Percentiles rank a stretch among this genome's conserved stretches.
phyloP scores from a whole-genome alignment of 2,329 filamentous ascomycete genomes.

The Ascochyta pisi region DNA sequence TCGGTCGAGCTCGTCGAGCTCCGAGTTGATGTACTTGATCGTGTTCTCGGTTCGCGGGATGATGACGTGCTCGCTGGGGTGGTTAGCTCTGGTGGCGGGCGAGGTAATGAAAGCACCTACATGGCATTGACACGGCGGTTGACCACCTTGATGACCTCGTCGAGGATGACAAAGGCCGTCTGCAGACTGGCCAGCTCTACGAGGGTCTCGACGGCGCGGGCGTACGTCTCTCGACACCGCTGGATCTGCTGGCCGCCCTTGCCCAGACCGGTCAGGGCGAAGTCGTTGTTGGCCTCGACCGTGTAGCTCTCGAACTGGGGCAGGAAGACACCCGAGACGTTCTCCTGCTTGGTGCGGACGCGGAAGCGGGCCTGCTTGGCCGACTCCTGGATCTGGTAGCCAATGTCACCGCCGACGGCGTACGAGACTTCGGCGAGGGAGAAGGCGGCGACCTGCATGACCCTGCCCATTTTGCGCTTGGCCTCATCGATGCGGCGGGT shows the following conservation, averaged over 20 bases:
- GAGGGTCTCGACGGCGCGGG: conserved; percentile 90
- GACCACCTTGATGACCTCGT: conserved; percentile 99
- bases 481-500: conserved; percentile 97
- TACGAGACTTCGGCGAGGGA: conserved; percentile 97
- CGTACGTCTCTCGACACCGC: conserved; percentile 93
- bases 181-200: conserved; percentile 95
- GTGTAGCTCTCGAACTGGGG: conserved; percentile 92
- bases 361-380: conserved; percentile 92
- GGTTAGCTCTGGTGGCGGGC: conserved; percentile 22
- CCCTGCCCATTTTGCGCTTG: conserved; percentile 98
- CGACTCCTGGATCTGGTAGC: conserved; percentile 96
- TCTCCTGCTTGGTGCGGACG: conserved; percentile 94
- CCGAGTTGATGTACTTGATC: conserved; percentile 99
- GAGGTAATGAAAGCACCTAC: conserved; percentile 57
- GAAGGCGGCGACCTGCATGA: conserved; percentile 99
- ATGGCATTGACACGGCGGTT: conserved; percentile 98
- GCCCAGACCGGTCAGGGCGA: conserved; percentile 91
- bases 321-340: conserved; percentile 94
- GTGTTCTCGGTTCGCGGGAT: conserved; percentile 98
- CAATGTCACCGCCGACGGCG: conserved; percentile 90
- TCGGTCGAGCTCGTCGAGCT: conserved; percentile 94
- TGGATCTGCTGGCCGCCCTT: conserved; percentile 98
- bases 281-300: conserved; percentile 90
- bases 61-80: conserved; percentile 81
- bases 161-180: conserved; percentile 96